Evolutionary conservation across 129 eudicot genomes (phyloP).

Genomic region (Arctium lappa): DNA sequence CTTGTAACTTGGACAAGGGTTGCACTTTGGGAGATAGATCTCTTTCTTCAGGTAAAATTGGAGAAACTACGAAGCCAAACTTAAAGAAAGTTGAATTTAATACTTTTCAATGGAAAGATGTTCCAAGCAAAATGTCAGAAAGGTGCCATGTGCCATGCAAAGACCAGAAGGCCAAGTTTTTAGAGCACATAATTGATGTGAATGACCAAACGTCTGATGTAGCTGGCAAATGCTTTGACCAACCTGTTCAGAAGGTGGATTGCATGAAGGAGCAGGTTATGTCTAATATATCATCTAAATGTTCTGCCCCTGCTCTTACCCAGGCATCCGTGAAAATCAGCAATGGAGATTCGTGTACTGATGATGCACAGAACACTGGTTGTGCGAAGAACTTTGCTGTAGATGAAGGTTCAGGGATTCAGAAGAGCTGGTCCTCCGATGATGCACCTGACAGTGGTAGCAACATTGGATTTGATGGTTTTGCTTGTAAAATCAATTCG

Average conservation of each 20-base stretch:
- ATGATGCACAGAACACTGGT: constrained; percentile 36
- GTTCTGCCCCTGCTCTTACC: constrained; percentile 60
- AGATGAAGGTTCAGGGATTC: constrained; percentile 50
- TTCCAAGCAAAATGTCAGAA: constrained; percentile 41
- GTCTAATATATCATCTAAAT: constrained; percentile 59
- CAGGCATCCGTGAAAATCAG: constrained; percentile 49
- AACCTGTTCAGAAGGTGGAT: constrained; percentile 33
- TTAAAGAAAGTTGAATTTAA: constrained; percentile 29
- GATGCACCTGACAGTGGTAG: constrained; percentile 41
- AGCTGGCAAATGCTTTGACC: constrained; percentile 30
- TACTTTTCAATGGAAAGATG: constrained; percentile 66
- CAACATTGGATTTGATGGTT: constrained; percentile 32
- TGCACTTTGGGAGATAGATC: constrained; percentile 23
- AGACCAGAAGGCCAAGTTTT: constrained; percentile 20
- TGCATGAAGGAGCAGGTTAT: constrained; percentile 50
- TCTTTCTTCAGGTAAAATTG: constrained; percentile 24
- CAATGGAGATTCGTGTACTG: constrained; percentile 50
- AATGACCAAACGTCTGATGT: constrained; percentile 29
- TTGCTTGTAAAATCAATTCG: constrained; percentile 24
- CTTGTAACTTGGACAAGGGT: constrained; percentile 22
- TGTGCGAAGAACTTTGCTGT: constrained; percentile 34
- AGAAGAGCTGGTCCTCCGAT: constrained; percentile 48
- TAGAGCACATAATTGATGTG: constrained; percentile 18
- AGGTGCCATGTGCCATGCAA: constrained; percentile 26
- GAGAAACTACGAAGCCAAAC: constrained; percentile 19